Evolutionary conservation across 164 flowering plant species (phyloP).

Genomic region (Berberis thunbergii): DNA sequence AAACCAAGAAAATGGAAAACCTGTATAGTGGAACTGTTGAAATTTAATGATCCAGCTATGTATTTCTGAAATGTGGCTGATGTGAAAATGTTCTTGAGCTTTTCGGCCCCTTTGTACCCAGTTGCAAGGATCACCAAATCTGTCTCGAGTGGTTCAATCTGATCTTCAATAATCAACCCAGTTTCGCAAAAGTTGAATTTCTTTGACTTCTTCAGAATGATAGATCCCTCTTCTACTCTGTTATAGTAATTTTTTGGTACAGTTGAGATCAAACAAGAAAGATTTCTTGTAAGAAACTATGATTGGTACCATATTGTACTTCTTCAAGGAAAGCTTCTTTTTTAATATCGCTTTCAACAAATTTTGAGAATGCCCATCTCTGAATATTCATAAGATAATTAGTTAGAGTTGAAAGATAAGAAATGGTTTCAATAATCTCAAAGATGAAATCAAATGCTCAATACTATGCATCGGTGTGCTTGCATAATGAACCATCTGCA

Average conservation of each 20-base stretch:
- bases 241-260: slow-evolving; percentile 46
- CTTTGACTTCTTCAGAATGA: slow-evolving; percentile 31
- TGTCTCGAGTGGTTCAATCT: slow-evolving; percentile 19
- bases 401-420: no score
- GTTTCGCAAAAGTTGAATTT: slow-evolving; percentile 37
- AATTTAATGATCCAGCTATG: slow-evolving; percentile 23
- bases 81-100: slow-evolving; percentile 39
- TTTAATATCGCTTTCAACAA: no score
- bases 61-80: slow-evolving; percentile 27
- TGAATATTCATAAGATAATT: no score
- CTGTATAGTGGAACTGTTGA: slow-evolving; percentile 45
- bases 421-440: no score
- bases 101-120: slow-evolving; percentile 43
- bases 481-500: no score
- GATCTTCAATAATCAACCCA: slow-evolving; percentile 38
- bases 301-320: slow-evolving; percentile 43
- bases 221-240: slow-evolving; percentile 54
- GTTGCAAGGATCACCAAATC: slow-evolving; percentile 61
- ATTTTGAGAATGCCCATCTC: no score
- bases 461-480: no score
- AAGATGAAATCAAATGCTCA: no score
- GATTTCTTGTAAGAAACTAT: slow-evolving; percentile 32
- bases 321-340: no score
- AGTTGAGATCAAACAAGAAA: slow-evolving; percentile 23
- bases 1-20: slow-evolving; percentile 13